Evolutionary conservation across 2,329 filamentous ascomycete genomes (phyloP).

Genomic region (Daldinia sp.): DNA sequence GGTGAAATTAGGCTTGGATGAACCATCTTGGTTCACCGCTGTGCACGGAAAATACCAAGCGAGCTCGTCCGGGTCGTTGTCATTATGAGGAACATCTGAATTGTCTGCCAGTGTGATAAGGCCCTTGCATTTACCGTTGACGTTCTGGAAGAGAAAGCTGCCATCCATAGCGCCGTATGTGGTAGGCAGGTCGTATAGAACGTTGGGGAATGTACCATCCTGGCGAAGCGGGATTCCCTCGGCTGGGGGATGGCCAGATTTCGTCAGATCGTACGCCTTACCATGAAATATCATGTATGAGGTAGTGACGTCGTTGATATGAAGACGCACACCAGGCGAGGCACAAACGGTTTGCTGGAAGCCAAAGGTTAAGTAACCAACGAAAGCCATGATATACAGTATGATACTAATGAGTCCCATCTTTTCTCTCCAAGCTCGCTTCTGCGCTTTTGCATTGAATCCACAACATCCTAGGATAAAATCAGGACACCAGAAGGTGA

Average conservation of each 20-base stretch:
- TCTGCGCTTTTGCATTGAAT: conserved; percentile 83
- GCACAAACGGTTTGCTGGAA: conserved; percentile 92
- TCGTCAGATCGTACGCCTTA: conserved; percentile 81
- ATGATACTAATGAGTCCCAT: conserved; percentile 97
- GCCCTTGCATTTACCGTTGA: conserved; percentile 95
- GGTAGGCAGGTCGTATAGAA: conserved; percentile 84
- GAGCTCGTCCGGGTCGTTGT: conserved; percentile 67
- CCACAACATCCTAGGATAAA: conserved; percentile 86
- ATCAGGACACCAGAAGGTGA: conserved; percentile 95
- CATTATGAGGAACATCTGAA: conserved; percentile 83
- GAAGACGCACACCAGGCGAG: conserved; percentile 73
- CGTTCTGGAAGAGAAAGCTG: conserved; percentile 97
- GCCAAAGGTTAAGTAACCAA: conserved; percentile 96
- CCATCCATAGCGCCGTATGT: conserved; percentile 90
- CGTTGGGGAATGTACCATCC: conserved; percentile 69
- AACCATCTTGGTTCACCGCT: conserved; percentile 93
- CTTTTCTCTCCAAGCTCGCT: conserved; percentile 96
- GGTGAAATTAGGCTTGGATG: conserved; percentile 76
- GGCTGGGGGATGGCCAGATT: conserved; percentile 80
- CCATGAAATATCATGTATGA: conserved; percentile 98
- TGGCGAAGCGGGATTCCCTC: conserved; percentile 71
- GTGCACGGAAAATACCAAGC: conserved; percentile 98
- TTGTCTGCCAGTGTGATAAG: conserved; percentile 76
- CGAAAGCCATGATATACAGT: conserved; percentile 82
- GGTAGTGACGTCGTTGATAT: conserved; percentile 79